Conservation (phyloP, 1,284 basidiomycete genomes). For the Nidula niveotomentosa region DNA sequence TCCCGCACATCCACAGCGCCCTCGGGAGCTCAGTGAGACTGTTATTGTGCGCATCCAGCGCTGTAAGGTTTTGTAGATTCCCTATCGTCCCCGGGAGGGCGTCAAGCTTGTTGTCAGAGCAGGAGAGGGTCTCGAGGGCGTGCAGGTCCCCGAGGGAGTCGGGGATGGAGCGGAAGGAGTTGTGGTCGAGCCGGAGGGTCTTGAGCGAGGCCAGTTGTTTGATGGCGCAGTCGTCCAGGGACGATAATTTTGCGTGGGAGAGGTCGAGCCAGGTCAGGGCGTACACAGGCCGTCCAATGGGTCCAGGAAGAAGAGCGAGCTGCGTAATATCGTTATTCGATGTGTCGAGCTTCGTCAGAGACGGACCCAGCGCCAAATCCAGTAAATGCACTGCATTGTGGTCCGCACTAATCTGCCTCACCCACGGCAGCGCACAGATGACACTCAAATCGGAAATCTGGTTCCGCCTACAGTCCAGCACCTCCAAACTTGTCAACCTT, state of each 20-base stretch:
- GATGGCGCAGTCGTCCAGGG: slow-evolving; percentile 75
- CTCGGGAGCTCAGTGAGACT: slow-evolving; percentile 79
- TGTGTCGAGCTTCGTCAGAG: slow-evolving; percentile 61
- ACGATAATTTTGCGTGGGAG: slow-evolving; percentile 89
- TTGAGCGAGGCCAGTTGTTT: slow-evolving; percentile 75
- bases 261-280: slow-evolving; percentile 84
- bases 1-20: slow-evolving; percentile 84
- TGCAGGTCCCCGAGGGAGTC: slow-evolving; percentile 77
- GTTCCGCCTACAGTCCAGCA: slow-evolving; percentile 86
- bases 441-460: slow-evolving; percentile 74
- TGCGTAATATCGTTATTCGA: slow-evolving; percentile 85
- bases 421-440: slow-evolving; percentile 68
- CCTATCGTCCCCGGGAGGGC: slow-evolving; percentile 82
- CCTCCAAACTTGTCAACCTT: slow-evolving; percentile 62
- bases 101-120: slow-evolving; percentile 89
- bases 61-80: slow-evolving; percentile 72
- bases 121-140: slow-evolving; percentile 75
- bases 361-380: slow-evolving; percentile 72
- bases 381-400: slow-evolving; percentile 82
- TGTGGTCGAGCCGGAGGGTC: slow-evolving; percentile 78
- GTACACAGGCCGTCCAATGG: slow-evolving; percentile 53
- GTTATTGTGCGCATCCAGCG: slow-evolving; percentile 91
- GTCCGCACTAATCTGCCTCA: slow-evolving; percentile 74
- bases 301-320: slow-evolving; percentile 57
- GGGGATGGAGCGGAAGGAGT: slow-evolving; percentile 86